phyloP scores from a whole-genome alignment of 371 early-diverging fungal species.

The Encephalitozoon cuniculi region DNA sequence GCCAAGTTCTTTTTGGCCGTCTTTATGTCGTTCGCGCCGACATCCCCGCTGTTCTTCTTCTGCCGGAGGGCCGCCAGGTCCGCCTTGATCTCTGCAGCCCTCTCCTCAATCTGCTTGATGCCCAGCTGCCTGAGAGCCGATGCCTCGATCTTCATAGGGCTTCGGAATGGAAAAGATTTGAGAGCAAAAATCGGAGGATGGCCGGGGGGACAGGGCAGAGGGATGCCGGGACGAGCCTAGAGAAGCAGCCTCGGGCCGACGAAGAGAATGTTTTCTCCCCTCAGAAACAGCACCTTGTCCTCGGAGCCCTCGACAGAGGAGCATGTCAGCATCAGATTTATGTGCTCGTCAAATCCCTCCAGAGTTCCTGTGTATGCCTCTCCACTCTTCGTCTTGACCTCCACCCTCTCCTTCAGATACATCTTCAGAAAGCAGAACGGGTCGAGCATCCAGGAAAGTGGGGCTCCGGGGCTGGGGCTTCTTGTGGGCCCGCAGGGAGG shows the following conservation, averaged over 20 bases:
- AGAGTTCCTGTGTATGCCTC: conserved; percentile 45
- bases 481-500: neutral
- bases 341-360: conserved; percentile 55
- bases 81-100: conserved; percentile 9
- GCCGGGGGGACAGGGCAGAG: neutral
- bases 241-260: conserved; percentile 19
- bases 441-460: conserved; percentile 3
- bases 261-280: conserved; percentile 56
- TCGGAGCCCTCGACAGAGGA: neutral
- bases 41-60: conserved; percentile 26
- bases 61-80: conserved; percentile 40
- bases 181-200: neutral
- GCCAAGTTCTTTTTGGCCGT: conserved; percentile 50
- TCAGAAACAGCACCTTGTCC: conserved; percentile 30
- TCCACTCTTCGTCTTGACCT: conserved; percentile 35
- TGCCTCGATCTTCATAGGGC: conserved; percentile 41
- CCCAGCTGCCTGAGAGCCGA: conserved; percentile 32
- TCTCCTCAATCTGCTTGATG: conserved; percentile 33
- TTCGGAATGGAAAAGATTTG: conserved; percentile 26
- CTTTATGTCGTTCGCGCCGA: conserved; percentile 47
- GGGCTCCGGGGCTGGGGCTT: neutral
- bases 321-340: conserved; percentile 45
- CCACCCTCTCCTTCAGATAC: conserved; percentile 46
- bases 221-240: neutral
- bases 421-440: conserved; percentile 53